Base-by-base conservation (phyloP, 1,284 basidiomycete species). In the Boletus mariae region DNA sequence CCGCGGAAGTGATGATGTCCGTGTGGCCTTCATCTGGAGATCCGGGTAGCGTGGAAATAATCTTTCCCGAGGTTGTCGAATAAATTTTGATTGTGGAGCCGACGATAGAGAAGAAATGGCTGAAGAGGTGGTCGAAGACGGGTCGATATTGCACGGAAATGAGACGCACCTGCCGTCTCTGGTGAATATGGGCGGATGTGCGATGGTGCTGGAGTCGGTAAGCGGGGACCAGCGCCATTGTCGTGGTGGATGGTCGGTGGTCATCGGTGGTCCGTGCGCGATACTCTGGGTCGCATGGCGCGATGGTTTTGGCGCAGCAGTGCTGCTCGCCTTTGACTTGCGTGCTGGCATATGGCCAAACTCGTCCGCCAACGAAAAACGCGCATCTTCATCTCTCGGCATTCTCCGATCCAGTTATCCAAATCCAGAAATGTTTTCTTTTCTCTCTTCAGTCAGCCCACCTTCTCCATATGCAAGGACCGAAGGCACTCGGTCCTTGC, bases 51-150 rank as follows among this genome's bases (percentile, higher is more conserved):
- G 91, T 94, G 25, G 94, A 96, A 41, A 95, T 81, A 45, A 93
- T 81, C 61, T 85, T 75, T 32, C 91, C 89, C 11, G 87, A 87
- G 17, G 79, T 68, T 17, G 83, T 80, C 25, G 92, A 91, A 70
- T 93, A 84, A 54, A 96, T 87, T 68, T 92, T 88, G 57, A 97
- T 82, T 5, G 85, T 81, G 9, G 84, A 77, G 26, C 88, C 87
- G 9, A 85, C 80, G 28, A 92, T 79, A 31, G 89, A 83, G 70
- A 96, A 94, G 78, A 92, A 94, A 73, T 94, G 91, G 63, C 94
- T 96, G 56, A 40, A 54, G 43, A 47, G 57, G 48, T 51, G 37
- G 57, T 61, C 58, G 51, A 56, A 46, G 40, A 46, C 54, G 40
- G 38, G 43, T 49, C 52, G 59, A 51, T 52, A 59, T 49, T 46